Evolutionary conservation across 176 grass and related monocot species (phyloP), one percentile per base, ranked within the genome.

Genomic region (Triticum dicoccoides): DNA sequence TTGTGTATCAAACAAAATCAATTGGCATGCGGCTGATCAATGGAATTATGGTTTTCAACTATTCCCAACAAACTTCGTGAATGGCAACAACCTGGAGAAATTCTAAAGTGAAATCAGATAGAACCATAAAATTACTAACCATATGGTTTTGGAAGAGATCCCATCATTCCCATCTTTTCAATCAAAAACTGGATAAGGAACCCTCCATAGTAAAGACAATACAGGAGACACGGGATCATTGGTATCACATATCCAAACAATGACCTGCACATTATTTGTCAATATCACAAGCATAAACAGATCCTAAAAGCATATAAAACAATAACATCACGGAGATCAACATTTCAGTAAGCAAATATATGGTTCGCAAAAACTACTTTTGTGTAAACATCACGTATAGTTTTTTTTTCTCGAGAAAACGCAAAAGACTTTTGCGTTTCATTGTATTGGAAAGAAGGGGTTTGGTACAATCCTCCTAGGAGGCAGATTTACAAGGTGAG

Each of bases 151-250:
- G 92, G 96, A 89, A 96, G 96, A 86, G 96, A 98, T 34, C 96
- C 96, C 90, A 94, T 96, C 96, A 98, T 98, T 33, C 96, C 96
- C 96, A 94, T 94, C 86, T 98, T 98, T 82, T 98, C 96, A 87
- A 98, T 94, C 58, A 92, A 58, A 77, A 98, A 98, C 79, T 98
- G 96, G 38, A 89, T 65, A 88, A 98, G 88, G 84, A 98, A 98
- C 14, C 93, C 96, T 33, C 96, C 92, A 80, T 95, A 98, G 83
- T 98, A 98, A 85, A 92, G 61, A 58, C 83, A 25, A 80, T 98
- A 98, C 81, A 90, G 73, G 67, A 95, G 78, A 87, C 80, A 92
- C 3, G 96, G 96, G 73, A 85, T 89, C 84, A 95, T 88, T 73
- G 92, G 90, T 77, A 96, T 32, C 75, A 98, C 88, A 91, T 91